These are phyloP conservation scores for Tetrapisispora arboricola DNA, from an alignment of 805 yeast genomes.

Conservation along the genomic window DNA sequence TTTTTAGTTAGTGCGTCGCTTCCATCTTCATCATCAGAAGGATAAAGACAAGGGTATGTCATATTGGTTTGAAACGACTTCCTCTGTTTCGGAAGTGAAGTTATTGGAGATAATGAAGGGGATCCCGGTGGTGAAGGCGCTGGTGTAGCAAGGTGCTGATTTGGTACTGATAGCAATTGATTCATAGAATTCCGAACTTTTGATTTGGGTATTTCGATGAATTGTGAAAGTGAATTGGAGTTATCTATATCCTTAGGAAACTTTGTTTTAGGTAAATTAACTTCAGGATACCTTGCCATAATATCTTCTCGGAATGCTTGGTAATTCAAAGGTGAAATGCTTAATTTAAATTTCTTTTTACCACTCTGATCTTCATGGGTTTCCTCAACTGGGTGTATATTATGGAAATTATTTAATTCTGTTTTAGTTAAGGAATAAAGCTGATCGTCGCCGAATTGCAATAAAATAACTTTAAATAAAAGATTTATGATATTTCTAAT, in stretches of 20 bases:
- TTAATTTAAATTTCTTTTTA: slow-evolving; percentile 21
- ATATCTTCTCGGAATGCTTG: slow-evolving; percentile 70
- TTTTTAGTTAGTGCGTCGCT: slow-evolving; percentile 15
- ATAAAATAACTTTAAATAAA: slow-evolving; percentile 41
- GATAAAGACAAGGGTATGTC: slow-evolving; percentile 57
- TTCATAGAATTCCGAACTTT: slow-evolving; percentile 25
- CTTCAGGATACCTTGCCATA: slow-evolving; percentile 65
- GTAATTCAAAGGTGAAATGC: slow-evolving; percentile 78
- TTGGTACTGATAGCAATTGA: slow-evolving; percentile 22
- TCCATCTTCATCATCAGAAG: slow-evolving; percentile 33
- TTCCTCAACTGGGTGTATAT: slow-evolving; percentile 17
- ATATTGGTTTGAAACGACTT: slow-evolving; percentile 56
- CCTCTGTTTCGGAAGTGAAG: slow-evolving; percentile 30
- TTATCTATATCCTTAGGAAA: slow-evolving; percentile 39
- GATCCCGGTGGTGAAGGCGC: slow-evolving; percentile 71
- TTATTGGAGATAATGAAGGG: slow-evolving; percentile 27
- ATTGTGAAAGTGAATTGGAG: slow-evolving; percentile 48
- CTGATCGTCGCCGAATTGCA: slow-evolving; percentile 52
- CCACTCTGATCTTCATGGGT: background rate
- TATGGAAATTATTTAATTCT: slow-evolving; percentile 36
- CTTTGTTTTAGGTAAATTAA: slow-evolving; percentile 39
- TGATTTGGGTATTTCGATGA: slow-evolving; percentile 49
- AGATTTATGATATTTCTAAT: slow-evolving; percentile 47
- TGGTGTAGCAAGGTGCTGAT: slow-evolving; percentile 60
- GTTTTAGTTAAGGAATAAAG: slow-evolving; percentile 36